phyloP scores from a whole-genome alignment of 2,329 filamentous ascomycete genomes.

The Botrytis byssoidea region DNA sequence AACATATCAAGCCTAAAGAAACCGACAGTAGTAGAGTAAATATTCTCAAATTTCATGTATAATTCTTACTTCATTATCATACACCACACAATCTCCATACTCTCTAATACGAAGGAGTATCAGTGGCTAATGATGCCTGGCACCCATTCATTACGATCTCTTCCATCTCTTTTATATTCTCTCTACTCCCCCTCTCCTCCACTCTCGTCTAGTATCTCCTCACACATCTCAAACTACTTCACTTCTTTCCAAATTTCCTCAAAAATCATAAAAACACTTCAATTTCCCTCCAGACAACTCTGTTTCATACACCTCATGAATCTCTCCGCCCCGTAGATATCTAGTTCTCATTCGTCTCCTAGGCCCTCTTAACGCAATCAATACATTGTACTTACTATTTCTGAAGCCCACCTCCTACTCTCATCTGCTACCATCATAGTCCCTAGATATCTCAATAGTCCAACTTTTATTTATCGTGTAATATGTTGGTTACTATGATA shows the following conservation, averaged over 20 bases:
- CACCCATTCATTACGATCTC: background rate
- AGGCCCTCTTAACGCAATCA: no score
- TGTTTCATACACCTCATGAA: background rate
- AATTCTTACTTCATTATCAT: background rate
- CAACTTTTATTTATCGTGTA: background rate
- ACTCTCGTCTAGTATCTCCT: background rate
- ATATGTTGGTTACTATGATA: no score
- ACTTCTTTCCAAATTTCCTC: background rate
- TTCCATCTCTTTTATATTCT: background rate
- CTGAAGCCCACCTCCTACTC: fast-evolving
- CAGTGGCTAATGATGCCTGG: fast-evolving
- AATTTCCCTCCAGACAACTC: background rate
- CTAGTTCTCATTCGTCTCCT: background rate
- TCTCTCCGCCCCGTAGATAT: background rate
- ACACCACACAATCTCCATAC: background rate
- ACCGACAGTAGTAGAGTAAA: background rate
- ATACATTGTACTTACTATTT: background rate
- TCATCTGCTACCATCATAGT: background rate
- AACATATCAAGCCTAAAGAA: background rate
- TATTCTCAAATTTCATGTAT: background rate
- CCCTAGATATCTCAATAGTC: background rate
- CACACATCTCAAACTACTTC: background rate
- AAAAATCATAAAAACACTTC: background rate
- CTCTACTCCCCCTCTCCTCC: background rate
- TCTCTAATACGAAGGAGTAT: background rate